Evolutionary conservation across 108 stramenopile genomes (phyloP), one percentile per base, ranked within the genome.

Genomic region (Discostella stelligeroides): DNA sequence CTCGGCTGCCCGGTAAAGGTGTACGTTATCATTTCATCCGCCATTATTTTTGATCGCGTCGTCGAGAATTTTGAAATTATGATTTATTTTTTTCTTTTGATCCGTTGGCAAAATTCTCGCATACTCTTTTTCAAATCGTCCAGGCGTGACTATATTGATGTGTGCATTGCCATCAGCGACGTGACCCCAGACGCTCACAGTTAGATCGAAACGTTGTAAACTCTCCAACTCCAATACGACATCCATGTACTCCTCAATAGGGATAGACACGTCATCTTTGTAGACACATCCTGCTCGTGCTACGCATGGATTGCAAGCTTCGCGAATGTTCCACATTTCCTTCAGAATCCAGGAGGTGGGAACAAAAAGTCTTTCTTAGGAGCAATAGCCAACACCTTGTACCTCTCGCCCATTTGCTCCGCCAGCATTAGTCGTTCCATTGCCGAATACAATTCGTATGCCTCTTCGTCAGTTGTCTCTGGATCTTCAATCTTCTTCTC

Each of bases 151-250:
- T 39, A 98, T 81, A 73, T 99, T 99, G 15, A 97, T 83, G 70
- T 99, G 99, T 5, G 98, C 76, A 76, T 99, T 99, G 2, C 95
- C 95, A 66, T 98, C 97, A 48, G 90, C 92, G n/a, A 93, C 77
- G 58, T 97, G 96, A 25, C 96, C 96, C 75, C 91, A 97, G 30
- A 81, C 83, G 50, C 67, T 66, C 20, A 80, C 81, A 8, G 42
- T 68, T 15, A 59, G 18, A 18, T 67, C 82, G 88, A 40, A 55
- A 54, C 50, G 50, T 38, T 45, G 39, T 24, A 46, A 12, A 20
- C 51, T 71, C 49, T 59, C 82, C 48, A 94, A 68, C 27, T 91
- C 88, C 4, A 73, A 48, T 3, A 84, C 84, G 17, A 98, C 82
- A 25, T 78, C 84, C 45, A 86, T 64, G 70, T 97, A 94, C 11